Percentiles rank a stretch among this genome's conserved stretches.
Conservation (phyloP, 208 protist species). For the Tetramitus jugosus region DNA sequence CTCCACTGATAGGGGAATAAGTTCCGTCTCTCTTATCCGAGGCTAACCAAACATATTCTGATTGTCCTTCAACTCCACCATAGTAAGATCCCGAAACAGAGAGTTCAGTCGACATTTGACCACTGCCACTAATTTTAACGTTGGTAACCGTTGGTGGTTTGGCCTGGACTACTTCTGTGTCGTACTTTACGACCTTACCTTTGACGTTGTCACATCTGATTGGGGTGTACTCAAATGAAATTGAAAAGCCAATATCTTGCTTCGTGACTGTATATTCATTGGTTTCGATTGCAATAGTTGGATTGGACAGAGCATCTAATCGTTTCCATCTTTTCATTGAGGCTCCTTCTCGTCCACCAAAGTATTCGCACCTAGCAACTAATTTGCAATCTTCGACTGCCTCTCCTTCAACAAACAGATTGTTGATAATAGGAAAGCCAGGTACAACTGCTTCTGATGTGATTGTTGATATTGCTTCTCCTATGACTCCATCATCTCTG, state of each 20-base stretch:
- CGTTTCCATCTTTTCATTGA: background rate
- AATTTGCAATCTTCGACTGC: too few relatives aligned
- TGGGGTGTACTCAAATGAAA: slow-evolving; percentile 8
- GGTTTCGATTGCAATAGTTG: too few relatives aligned
- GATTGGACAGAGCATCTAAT: too few relatives aligned
- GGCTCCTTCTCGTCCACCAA: background rate
- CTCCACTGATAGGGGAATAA: too few relatives aligned
- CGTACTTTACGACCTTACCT: background rate
- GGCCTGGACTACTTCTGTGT: background rate
- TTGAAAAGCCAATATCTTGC: background rate
- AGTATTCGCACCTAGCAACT: background rate
- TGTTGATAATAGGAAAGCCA: too few relatives aligned
- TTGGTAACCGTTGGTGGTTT: background rate
- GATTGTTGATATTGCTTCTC: background rate
- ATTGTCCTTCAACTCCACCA: slow-evolving; percentile 1
- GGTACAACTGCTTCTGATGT: too few relatives aligned
- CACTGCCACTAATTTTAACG: background rate
- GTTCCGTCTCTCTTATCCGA: too few relatives aligned
- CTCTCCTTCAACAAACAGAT: too few relatives aligned
- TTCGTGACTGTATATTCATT: background rate
- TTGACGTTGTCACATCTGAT: slow-evolving; percentile 1
- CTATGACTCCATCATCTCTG: background rate
- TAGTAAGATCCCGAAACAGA: background rate
- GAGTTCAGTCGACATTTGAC: background rate
- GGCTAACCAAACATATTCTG: background rate